Percentiles rank a stretch among this genome's conserved stretches.
Evolutionary conservation across 2,329 filamentous ascomycete genomes (phyloP).

Genomic region (Dothidotthia symphoricarpi): DNA sequence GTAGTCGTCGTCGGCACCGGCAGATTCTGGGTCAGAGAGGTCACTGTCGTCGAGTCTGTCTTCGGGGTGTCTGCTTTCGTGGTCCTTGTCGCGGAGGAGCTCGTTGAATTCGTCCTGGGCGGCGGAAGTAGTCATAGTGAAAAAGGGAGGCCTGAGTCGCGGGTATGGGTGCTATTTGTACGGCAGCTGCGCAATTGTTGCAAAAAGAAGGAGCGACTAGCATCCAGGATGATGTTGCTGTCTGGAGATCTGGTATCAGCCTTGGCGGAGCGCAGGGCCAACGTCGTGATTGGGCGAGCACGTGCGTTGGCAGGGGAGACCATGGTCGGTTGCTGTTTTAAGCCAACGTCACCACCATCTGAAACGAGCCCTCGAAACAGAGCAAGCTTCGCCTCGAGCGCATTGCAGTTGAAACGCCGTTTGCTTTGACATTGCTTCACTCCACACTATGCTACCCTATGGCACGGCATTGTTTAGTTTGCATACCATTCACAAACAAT

Average conservation of each 20-base stretch:
- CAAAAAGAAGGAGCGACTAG: slow-evolving; percentile 5
- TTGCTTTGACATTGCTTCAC: too few relatives aligned
- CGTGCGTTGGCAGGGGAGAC: slow-evolving; percentile 8
- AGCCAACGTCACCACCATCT: slow-evolving; percentile 15
- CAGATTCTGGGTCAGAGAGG: slow-evolving; percentile 55
- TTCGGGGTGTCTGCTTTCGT: slow-evolving; percentile 48
- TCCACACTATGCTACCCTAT: too few relatives aligned
- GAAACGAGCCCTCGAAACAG: slow-evolving; percentile 27
- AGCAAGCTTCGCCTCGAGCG: slow-evolving; percentile 4
- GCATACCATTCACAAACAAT: too few relatives aligned
- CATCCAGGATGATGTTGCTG: slow-evolving; percentile 6
- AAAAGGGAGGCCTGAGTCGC: slow-evolving; percentile 15
- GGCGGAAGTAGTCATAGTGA: slow-evolving; percentile 44
- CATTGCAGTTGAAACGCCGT: too few relatives aligned
- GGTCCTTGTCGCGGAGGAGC: slow-evolving; percentile 50
- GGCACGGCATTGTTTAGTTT: too few relatives aligned
- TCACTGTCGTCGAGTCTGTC: slow-evolving; percentile 59
- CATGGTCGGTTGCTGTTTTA: slow-evolving; percentile 9
- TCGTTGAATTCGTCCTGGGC: slow-evolving; percentile 55
- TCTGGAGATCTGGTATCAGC: slow-evolving; percentile 8
- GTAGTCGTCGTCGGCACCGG: slow-evolving; percentile 51
- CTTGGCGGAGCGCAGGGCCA: slow-evolving; percentile 13
- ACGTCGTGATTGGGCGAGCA: slow-evolving; percentile 21
- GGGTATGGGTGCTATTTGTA: slow-evolving; percentile 9
- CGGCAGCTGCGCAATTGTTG: slow-evolving; percentile 10